Evolutionary conservation across 352 stramenopile species (phyloP).

Genomic region (Halophytophthora polymorphica): DNA sequence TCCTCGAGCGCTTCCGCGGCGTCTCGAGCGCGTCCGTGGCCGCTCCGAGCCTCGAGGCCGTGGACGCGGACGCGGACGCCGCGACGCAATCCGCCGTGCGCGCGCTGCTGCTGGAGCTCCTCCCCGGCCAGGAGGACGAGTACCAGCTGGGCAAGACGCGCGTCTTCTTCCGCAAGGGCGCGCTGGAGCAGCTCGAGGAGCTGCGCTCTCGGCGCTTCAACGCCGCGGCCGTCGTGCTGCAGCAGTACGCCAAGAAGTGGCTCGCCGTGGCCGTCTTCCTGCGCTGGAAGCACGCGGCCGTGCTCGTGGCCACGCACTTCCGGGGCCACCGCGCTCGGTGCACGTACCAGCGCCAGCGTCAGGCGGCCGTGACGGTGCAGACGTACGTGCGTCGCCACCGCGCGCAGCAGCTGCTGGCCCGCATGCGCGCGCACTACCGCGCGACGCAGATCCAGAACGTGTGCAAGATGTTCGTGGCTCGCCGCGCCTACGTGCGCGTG

Average conservation of each 20-base stretch:
- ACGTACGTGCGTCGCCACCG: constrained; percentile 56
- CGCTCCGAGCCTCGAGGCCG: not conserved
- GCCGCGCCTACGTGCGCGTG: constrained; percentile 60
- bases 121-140: constrained; percentile 56
- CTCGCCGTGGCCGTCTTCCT: constrained; percentile 62
- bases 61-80: constrained; percentile 25
- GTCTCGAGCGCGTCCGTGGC: no score
- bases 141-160: constrained; percentile 91
- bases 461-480: constrained; percentile 79
- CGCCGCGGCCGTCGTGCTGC: constrained; percentile 70
- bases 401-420: constrained; percentile 55
- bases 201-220: constrained; percentile 78
- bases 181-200: constrained; percentile 90
- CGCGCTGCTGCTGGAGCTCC: constrained; percentile 53
- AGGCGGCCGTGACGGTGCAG: constrained; percentile 60
- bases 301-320: constrained; percentile 59
- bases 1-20: constrained; percentile 81
- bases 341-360: constrained; percentile 64
- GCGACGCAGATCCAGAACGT: constrained; percentile 83
- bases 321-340: constrained; percentile 39
- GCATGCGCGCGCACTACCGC: constrained; percentile 61
- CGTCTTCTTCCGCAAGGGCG: constrained; percentile 92
- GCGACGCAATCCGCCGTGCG: constrained; percentile 35
- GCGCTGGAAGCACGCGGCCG: constrained; percentile 46
- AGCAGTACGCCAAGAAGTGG: constrained; percentile 84